Conservation (phyloP, 371 early-diverging fungal species). For the Mucor lusitanicus region DNA sequence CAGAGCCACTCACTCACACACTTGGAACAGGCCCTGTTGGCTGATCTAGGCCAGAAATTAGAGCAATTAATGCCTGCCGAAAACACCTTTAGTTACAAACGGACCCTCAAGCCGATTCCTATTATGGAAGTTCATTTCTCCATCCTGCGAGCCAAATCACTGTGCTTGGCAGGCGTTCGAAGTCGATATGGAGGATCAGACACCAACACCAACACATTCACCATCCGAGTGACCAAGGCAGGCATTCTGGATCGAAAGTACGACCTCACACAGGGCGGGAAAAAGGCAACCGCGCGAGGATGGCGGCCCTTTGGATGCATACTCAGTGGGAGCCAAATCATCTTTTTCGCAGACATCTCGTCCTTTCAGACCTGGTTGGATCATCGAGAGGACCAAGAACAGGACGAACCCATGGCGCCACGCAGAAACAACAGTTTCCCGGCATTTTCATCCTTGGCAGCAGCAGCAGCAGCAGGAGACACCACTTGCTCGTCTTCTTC, state of each 20-base stretch:
- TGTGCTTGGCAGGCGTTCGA: slow-evolving; percentile 48
- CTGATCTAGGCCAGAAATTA: slow-evolving; percentile 37
- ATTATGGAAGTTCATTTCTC: slow-evolving; percentile 38
- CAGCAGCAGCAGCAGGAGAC: not conserved
- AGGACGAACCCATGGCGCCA: not conserved
- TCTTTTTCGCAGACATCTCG: slow-evolving; percentile 66
- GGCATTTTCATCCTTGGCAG: slow-evolving; percentile 10
- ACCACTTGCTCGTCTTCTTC: slow-evolving; percentile 8
- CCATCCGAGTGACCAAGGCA: slow-evolving; percentile 69
- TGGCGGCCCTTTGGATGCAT: slow-evolving; percentile 80
- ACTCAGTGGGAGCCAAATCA: slow-evolving; percentile 75
- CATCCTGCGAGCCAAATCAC: slow-evolving; percentile 40
- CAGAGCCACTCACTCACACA: too few relatives aligned
- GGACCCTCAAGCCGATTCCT: slow-evolving; percentile 28
- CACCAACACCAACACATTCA: slow-evolving; percentile 38
- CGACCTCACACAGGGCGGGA: slow-evolving; percentile 68
- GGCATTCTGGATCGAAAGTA: slow-evolving; percentile 74
- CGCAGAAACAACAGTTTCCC: slow-evolving; percentile 27
- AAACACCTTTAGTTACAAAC: slow-evolving; percentile 40
- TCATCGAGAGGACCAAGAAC: slow-evolving; percentile 6
- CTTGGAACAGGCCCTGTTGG: slow-evolving; percentile 15
- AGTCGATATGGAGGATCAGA: slow-evolving; percentile 22
- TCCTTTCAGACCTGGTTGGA: slow-evolving; percentile 48
- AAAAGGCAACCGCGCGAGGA: slow-evolving; percentile 66
- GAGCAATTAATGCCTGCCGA: slow-evolving; percentile 46